Conservation (phyloP, 768 basidiomycete genomes). For the Serendipita indica region DNA sequence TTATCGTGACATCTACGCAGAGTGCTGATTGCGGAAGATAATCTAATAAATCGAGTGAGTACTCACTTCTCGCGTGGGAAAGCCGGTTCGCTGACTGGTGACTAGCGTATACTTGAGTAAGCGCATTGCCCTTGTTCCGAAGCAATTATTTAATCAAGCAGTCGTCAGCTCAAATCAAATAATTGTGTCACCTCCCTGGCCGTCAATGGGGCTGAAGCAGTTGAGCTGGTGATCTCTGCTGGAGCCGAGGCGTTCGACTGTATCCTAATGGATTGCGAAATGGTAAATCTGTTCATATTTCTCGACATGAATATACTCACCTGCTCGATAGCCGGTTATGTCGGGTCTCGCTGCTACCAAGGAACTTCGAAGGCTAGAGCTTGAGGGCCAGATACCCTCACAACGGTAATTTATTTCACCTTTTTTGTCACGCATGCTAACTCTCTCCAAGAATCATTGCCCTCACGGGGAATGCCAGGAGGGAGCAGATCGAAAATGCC, state of each 20-base stretch:
- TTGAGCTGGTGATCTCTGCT: constrained; percentile 13
- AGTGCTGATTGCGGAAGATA: constrained; percentile 20
- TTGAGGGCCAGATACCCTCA: constrained; percentile 15
- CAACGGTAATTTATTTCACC: constrained; percentile 17
- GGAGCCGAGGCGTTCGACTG: constrained; percentile 3
- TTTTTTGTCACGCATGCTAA: constrained; percentile 14
- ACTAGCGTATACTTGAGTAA: too few relatives aligned
- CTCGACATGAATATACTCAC: neutral
- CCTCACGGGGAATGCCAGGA: constrained; percentile 19
- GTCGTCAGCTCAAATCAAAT: constrained; percentile 19
- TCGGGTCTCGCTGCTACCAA: constrained; percentile 2
- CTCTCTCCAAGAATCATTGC: constrained; percentile 17
- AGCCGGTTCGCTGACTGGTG: too few relatives aligned
- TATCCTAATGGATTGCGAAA: constrained; percentile 19
- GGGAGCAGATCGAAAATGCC: constrained; percentile 17
- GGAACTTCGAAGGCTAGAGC: neutral
- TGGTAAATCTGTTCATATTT: constrained; percentile 17
- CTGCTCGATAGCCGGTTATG: constrained; percentile 1
- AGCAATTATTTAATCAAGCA: neutral
- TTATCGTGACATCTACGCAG: constrained; percentile 3
- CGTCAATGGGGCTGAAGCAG: constrained; percentile 18
- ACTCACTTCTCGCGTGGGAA: too few relatives aligned
- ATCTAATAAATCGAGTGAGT: constrained; percentile 19
- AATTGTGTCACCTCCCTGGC: constrained; percentile 17
- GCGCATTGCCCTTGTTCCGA: too few relatives aligned